These are phyloP conservation scores for Diddensiella santjacobensis DNA, from an alignment of 805 yeast species.

Conservation along the genomic window DNA sequence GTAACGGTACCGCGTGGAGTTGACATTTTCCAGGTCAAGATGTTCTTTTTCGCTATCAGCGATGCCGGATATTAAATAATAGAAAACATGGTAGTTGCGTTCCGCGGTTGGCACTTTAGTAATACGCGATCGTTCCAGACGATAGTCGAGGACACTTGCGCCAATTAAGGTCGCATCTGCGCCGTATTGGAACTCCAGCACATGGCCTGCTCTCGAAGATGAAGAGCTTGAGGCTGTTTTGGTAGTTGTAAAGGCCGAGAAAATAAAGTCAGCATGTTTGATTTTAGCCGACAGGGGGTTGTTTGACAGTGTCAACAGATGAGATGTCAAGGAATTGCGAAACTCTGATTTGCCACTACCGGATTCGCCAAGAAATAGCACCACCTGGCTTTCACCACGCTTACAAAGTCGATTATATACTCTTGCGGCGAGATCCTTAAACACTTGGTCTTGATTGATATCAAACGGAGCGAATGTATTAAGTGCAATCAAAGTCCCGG, in stretches of 20 bases:
- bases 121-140: constrained; percentile 53
- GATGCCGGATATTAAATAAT: constrained; percentile 51
- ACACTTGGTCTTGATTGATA: constrained; percentile 35
- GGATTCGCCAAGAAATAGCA: constrained; percentile 38
- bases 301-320: constrained; percentile 33
- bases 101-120: constrained; percentile 48
- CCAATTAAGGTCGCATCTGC: constrained; percentile 45
- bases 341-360: constrained; percentile 41
- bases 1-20: constrained; percentile 39
- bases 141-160: constrained; percentile 51
- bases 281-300: constrained; percentile 35
- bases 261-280: constrained; percentile 33
- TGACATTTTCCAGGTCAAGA: constrained; percentile 38
- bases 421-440: constrained; percentile 37
- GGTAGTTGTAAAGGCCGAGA: constrained; percentile 39
- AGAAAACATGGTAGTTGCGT: constrained; percentile 57
- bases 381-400: constrained; percentile 37
- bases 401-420: constrained; percentile 35
- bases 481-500: constrained; percentile 37
- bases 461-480: constrained; percentile 38
- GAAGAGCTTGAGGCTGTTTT: constrained; percentile 33
- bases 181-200: constrained; percentile 51
- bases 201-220: constrained; percentile 53
- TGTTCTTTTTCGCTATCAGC: constrained; percentile 39
- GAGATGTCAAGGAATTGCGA: constrained; percentile 30